phyloP scores from a whole-genome alignment of 805 yeast genomes.

The Kodamaea jinghongensis region DNA sequence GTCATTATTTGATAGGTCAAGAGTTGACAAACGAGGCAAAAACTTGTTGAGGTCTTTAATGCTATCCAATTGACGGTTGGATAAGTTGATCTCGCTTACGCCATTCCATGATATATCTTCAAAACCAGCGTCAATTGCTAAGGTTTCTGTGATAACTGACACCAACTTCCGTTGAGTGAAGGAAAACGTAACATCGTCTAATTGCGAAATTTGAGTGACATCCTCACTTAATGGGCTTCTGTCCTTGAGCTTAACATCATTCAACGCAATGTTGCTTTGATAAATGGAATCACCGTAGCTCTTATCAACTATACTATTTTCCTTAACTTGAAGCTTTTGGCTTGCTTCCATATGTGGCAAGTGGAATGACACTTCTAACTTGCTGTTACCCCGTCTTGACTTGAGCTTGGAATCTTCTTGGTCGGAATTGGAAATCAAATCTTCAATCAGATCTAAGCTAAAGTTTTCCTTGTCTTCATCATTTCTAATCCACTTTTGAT shows the following conservation, averaged over 20 bases:
- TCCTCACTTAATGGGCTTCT: constrained; percentile 20
- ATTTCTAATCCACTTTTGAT: constrained; percentile 22
- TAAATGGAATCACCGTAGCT: background rate
- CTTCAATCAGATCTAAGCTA: constrained; percentile 40
- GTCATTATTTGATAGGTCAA: constrained; percentile 43
- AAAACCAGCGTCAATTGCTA: constrained; percentile 31
- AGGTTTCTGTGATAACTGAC: constrained; percentile 42
- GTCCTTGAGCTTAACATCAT: constrained; percentile 12
- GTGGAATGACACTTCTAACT: constrained; percentile 41
- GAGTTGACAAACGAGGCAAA: constrained; percentile 40
- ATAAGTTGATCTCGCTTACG: constrained; percentile 35
- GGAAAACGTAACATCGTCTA: constrained; percentile 47
- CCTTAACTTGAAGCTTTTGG: background rate
- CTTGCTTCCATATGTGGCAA: constrained; percentile 24
- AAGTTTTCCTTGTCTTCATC: constrained; percentile 21
- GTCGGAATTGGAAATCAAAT: constrained; percentile 21
- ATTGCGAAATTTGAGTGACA: constrained; percentile 42
- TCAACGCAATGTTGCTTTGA: constrained; percentile 1
- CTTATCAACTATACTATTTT: background rate
- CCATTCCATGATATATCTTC: constrained; percentile 42
- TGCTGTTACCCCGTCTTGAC: constrained; percentile 14
- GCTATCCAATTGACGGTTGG: constrained; percentile 33
- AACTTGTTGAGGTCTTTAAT: constrained; percentile 43
- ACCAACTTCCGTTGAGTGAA: constrained; percentile 44
- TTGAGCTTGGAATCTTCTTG: constrained; percentile 4